These are phyloP conservation scores for Penicillium waksmanii DNA, from an alignment of 495 filamentous ascomycete species.

Conservation along the genomic window DNA sequence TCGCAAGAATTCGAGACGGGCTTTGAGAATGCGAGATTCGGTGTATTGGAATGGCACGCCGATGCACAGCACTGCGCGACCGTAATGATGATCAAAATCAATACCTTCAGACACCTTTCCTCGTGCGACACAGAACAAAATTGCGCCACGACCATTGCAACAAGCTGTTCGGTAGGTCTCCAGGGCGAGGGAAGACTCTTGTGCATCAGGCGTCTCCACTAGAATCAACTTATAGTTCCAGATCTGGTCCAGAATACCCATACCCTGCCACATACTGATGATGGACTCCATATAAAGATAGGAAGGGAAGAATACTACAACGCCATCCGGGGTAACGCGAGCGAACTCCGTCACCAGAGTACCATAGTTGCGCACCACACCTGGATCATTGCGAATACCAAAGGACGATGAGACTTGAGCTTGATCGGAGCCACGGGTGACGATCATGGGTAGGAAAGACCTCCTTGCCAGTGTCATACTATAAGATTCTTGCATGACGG, in stretches of 20 bases:
- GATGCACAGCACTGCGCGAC: constrained; percentile 93
- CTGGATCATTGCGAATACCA: constrained; percentile 91
- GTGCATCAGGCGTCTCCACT: constrained; percentile 95
- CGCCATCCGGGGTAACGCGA: constrained; percentile 91
- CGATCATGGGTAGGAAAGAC: constrained; percentile 96
- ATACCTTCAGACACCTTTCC: constrained; percentile 98
- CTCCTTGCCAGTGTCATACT: constrained; percentile 93
- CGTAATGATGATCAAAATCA: constrained; percentile 99
- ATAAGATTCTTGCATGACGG: constrained; percentile 95
- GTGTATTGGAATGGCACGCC: constrained; percentile 99
- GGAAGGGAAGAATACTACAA: constrained; percentile 98
- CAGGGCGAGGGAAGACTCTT: constrained; percentile 93
- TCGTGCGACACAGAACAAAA: constrained; percentile 91
- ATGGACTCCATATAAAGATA: constrained; percentile 99
- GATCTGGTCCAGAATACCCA: constrained; percentile 95
- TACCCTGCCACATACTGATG: constrained; percentile 98
- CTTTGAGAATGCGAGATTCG: constrained; percentile 95
- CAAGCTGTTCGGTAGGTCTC: constrained; percentile 98
- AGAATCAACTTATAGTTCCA: constrained; percentile 99
- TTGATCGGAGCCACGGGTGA: constrained; percentile 93
- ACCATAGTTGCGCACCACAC: constrained; percentile 94
- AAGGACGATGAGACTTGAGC: constrained; percentile 88
- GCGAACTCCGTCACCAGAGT: constrained; percentile 90
- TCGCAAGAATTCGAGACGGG: constrained; percentile 90
- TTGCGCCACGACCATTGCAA: constrained; percentile 92